phyloP scores from a whole-genome alignment of 139 green algal species.

The Chlamydomonas eustigma region DNA sequence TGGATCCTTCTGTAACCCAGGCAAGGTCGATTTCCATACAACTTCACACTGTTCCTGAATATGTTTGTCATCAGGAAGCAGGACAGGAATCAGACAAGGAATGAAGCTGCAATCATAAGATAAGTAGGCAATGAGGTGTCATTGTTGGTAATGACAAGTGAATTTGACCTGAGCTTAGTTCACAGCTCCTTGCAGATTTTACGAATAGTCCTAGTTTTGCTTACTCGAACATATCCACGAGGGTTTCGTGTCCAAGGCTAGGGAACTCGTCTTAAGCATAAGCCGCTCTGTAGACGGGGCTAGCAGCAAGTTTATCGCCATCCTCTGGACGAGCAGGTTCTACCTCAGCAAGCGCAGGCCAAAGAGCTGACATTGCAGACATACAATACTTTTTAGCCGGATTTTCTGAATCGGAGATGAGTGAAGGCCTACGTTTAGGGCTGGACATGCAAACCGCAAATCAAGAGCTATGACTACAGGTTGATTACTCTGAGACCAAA shows the following conservation, averaged over 20 bases:
- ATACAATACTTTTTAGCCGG: no score
- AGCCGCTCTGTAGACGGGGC: background rate
- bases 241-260: background rate
- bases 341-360: background rate
- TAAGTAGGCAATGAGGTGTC: background rate
- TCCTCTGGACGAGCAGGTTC: background rate
- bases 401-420: no score
- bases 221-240: constrained; percentile 16
- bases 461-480: no score
- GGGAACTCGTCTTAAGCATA: background rate
- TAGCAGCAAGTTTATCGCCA: background rate
- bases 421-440: no score
- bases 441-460: no score
- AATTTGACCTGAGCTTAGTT: background rate
- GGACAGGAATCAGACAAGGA: background rate
- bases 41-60: background rate
- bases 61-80: background rate
- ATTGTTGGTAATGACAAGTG: background rate
- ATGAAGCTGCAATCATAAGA: background rate
- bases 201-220: background rate
- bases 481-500: no score
- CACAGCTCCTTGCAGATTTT: background rate
- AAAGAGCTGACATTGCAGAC: no score
- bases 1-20: constrained; percentile 34
- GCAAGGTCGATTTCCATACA: constrained; percentile 30